phyloP scores from a whole-genome alignment of 2,329 filamentous ascomycete species.

The Hymenoscyphus occultus region DNA sequence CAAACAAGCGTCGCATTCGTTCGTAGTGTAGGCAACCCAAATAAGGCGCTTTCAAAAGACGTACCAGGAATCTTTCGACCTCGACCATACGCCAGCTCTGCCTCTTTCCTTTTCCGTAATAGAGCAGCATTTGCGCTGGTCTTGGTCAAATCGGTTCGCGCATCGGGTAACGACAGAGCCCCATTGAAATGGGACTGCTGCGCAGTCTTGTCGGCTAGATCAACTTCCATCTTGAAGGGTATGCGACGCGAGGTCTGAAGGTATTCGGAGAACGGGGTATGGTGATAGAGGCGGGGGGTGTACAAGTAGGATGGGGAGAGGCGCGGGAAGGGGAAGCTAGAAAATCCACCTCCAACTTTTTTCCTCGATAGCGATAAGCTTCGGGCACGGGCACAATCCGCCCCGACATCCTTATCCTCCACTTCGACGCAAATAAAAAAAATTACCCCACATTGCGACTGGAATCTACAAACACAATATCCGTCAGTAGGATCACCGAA shows the following conservation, averaged over 20 bases:
- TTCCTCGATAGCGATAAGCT: slow-evolving; percentile 5
- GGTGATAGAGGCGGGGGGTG: not conserved
- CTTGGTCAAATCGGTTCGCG: slow-evolving; percentile 48
- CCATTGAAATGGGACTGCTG: slow-evolving; percentile 44
- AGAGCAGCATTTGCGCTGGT: slow-evolving; percentile 31
- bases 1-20: not conserved
- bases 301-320: not conserved
- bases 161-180: slow-evolving; percentile 48
- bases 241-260: not conserved
- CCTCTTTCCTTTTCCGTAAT: slow-evolving; percentile 53
- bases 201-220: slow-evolving; percentile 19
- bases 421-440: not conserved
- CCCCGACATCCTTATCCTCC: too few relatives aligned
- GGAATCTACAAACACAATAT: too few relatives aligned
- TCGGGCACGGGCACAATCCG: too few relatives aligned
- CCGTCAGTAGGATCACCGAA: too few relatives aligned
- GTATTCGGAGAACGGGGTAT: not conserved
- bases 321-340: not conserved
- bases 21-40: not conserved
- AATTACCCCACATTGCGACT: not conserved
- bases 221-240: slow-evolving; percentile 22
- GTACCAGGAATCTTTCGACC: slow-evolving; percentile 64
- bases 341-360: slow-evolving; percentile 4
- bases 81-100: slow-evolving; percentile 78
- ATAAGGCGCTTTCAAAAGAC: not conserved